Evolutionary conservation across 2,329 filamentous ascomycete genomes (phyloP), one percentile per base, ranked within the genome.

Genomic region (Ceratocystis smalleyi): DNA sequence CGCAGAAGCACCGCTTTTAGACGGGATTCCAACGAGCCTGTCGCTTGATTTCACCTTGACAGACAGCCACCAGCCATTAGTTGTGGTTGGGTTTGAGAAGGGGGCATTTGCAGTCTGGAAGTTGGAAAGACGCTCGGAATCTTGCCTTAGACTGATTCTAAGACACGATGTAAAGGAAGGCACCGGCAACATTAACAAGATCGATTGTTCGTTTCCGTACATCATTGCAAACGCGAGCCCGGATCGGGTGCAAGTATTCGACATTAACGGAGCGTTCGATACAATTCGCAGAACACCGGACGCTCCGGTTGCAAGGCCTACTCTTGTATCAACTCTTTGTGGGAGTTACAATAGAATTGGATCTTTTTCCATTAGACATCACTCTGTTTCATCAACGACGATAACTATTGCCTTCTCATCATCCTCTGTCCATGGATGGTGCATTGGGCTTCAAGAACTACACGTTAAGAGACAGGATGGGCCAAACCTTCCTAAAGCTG

Each of bases 391-490:
- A 2, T 82, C 81, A 10, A 82, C 89, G 19, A 81, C 90, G n/a
- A 87, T 89, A 1, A 91, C 89, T 0, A 88, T 96, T 66, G 91
- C 89, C 0, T 96, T 95, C 72, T 88, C 89, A 0, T 84, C 95
- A 68, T 85, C 87, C 17, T 87, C 88, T 1, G 78, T 86, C 2
- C 84, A 84, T 54, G 91, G 91, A 32, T 96, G 91, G 89, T 91
- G 88, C 6, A 81, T 96, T 17, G 91, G 91, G 1, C 83, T 97
- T n/a, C 92, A 97, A 73, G 92, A 96, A 73, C 77, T 96, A 54
- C 84, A 87, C 65, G 79, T 95, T 54, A 74, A 71, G 0, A 70
- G 69, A 35, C 45, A 51, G 61, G 24, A 47, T 12, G 30, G 27
- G 51, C 27, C 24, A 32, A 10, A 12, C 10, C 32, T 12, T 32